A percentile compares a stretch with the other conserved stretches of the same genome.
Conservation (phyloP, 208 protist genomes). For the Porcisia deanei region DNA sequence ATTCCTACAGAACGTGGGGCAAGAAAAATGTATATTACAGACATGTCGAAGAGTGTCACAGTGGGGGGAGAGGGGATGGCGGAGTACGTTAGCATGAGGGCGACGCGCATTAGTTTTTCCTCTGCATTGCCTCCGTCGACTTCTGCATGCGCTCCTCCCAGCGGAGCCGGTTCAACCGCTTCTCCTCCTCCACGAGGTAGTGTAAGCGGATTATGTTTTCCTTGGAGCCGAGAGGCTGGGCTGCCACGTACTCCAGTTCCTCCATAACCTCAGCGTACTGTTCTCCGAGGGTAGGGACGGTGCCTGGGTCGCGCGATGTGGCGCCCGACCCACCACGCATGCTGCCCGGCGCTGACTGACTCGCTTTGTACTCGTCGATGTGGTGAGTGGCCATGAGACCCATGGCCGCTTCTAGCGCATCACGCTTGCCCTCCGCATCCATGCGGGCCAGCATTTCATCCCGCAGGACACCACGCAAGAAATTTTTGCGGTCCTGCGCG, state of each 20-base stretch:
- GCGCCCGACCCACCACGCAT: slow-evolving; percentile 11
- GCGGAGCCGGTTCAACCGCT: slow-evolving; percentile 51
- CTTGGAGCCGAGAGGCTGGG: slow-evolving; percentile 78
- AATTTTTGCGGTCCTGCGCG: slow-evolving; percentile 74
- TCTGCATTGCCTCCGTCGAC: slow-evolving; percentile 7
- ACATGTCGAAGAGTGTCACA: not conserved
- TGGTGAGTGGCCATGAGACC: slow-evolving; percentile 60
- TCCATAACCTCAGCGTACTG: slow-evolving; percentile 77
- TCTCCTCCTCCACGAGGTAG: slow-evolving; percentile 75
- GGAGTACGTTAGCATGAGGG: not conserved
- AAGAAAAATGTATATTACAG: not conserved
- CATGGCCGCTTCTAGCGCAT: slow-evolving; percentile 43
- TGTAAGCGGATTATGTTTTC: slow-evolving; percentile 76
- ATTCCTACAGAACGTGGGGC: not conserved
- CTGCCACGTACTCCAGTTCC: slow-evolving; percentile 63
- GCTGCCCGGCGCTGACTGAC: slow-evolving; percentile 7
- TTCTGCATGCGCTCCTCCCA: slow-evolving; percentile 27
- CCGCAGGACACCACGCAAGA: slow-evolving; percentile 64
- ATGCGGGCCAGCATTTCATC: slow-evolving; percentile 72
- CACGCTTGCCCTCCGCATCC: slow-evolving; percentile 54
- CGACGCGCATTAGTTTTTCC: not conserved
- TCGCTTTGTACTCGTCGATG: slow-evolving; percentile 47
- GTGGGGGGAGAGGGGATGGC: not conserved
- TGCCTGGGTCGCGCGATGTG: slow-evolving; percentile 29
- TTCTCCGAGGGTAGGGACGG: slow-evolving; percentile 49